Evolutionary conservation across 208 protist genomes (phyloP), one percentile per base, ranked within the genome.

Genomic region (Angomonas ambiguus): DNA sequence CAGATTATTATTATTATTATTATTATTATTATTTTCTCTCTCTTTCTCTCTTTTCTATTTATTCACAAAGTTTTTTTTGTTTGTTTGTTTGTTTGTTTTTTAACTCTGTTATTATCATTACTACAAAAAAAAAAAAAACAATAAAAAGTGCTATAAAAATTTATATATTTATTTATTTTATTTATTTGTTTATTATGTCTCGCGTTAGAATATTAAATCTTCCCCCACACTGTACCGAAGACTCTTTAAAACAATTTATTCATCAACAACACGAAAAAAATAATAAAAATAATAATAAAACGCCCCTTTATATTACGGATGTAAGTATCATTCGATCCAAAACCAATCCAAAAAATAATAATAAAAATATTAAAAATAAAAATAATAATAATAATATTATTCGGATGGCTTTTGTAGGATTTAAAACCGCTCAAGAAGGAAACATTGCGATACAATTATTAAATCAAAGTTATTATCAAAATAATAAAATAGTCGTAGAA

Each of bases 401-500:
- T 38, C 74, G 88, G 22, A 98, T 99, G 83, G 97, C 86, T n/a
- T 99, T 99, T 69, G 76, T 99, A 18, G 98, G 98, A 10, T 99
- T 96, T 80, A 72, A 79, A 16, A 95, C 74, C 16, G 79, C 85
- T 3, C 62, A 91, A 6, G 83, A 88, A 18, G 98, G 93, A 3
- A 66, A 96, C 53, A 88, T 87, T 32, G 96, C 97, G 1, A 80
- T 93, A 1, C 62, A 85, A 22, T 88, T 96, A 71, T 97, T 98
- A 51, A 83, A 99, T 63, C 69, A 79, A 20, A 92, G 97, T 1
- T 99, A 88, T 83, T 92, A 99, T 45, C 92, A 95, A 67, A 98
- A 92, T 28, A 73, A 78, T 16, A 91, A 96, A 55, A 90, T 99
- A 32, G 70, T 53, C n/a, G 87, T 96, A 38, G 85, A 94, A 71